Base-by-base conservation (phyloP, 805 yeast genomes). In the Candida boleticola region DNA sequence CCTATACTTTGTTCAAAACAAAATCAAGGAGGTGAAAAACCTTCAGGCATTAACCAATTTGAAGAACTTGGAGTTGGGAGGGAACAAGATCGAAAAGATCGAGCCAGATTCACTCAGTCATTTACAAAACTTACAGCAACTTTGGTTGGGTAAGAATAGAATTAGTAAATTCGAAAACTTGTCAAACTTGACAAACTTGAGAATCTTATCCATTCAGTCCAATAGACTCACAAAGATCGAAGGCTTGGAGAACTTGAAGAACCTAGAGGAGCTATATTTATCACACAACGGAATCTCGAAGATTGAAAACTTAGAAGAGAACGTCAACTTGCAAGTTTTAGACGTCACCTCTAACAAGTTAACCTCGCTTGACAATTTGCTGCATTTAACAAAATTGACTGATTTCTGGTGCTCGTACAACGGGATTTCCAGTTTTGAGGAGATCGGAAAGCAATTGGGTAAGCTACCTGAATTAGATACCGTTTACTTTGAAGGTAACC, bases 341-440 rank as follows among this genome's bases (percentile, higher is more conserved):
- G 99, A 93, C 58, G 74, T 93, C 17, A 84, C 97, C 0, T 78
- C 86, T 2, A 93, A 93, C 60, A 69, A 70, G 44, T 73, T 93
- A 30, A 51, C 73, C 3, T 73, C 76, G 39, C 63, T 93, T 32
- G 82, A 79, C 44, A 82, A 84, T 49, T 51, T 93, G 40, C 63
- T 70, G 1, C 93, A 85, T 51, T 73, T 93, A 44, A 60, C 50
- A 0, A 55, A 82, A n/a, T 71, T 93, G 44, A 89, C 96, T 6
- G 99, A 93, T 62, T 69, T 93, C 41, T 93, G 99, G 99, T 89
- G 95, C 20, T 85, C 96, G 0, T 78, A 79, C 54, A 93, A 92
- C 61, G 62, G 77, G 52, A 61, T 93, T 18, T 75, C 78, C 26
- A 70, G 79, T 31, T 90, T 86, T 61, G 80, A 82, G 26, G 83